Conservation (phyloP, 2,329 filamentous ascomycete genomes). For the Stagonosporopsis rhizophila region DNA sequence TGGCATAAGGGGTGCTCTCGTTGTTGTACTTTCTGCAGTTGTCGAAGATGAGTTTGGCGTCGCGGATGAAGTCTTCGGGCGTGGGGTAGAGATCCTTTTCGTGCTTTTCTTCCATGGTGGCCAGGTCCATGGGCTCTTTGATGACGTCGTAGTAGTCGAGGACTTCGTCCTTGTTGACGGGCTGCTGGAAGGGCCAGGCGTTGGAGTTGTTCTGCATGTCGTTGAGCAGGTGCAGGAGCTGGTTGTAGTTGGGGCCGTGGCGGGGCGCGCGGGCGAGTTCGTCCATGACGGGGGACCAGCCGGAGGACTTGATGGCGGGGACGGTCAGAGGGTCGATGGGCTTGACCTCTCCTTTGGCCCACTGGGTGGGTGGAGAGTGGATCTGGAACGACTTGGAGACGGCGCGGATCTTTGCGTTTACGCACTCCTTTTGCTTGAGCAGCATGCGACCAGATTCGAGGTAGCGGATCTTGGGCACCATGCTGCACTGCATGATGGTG, state of each 20-base stretch:
- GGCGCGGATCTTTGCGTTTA: slow-evolving; percentile 92
- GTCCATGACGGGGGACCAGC: slow-evolving; percentile 98
- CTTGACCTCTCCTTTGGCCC: slow-evolving; percentile 71
- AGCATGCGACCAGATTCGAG: slow-evolving; percentile 93
- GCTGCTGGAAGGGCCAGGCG: slow-evolving; percentile 92
- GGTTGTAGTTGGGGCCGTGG: slow-evolving; percentile 95
- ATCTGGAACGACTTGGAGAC: slow-evolving; percentile 89
- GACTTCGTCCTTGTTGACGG: slow-evolving; percentile 94
- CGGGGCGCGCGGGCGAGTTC: slow-evolving; percentile 92
- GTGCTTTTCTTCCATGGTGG: slow-evolving; percentile 94
- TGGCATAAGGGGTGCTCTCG: slow-evolving; percentile 92
- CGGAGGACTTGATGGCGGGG: slow-evolving; percentile 84
- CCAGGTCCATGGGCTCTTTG: slow-evolving; percentile 95
- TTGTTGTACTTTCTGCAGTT: slow-evolving; percentile 98
- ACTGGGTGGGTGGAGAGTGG: slow-evolving; percentile 83
- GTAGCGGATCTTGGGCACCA: slow-evolving; percentile 94
- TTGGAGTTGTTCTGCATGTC: slow-evolving; percentile 93
- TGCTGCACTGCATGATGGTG: slow-evolving; percentile 98
- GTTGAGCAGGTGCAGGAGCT: slow-evolving; percentile 89
- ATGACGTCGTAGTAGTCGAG: slow-evolving; percentile 99
- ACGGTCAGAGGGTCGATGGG: slow-evolving; percentile 86
- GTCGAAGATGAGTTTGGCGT: slow-evolving; percentile 87
- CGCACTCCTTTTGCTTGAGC: slow-evolving; percentile 94
- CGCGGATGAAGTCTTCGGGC: slow-evolving; percentile 90
- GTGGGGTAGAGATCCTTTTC: slow-evolving; percentile 91